Evolutionary conservation across 306 rosid genomes (phyloP), one percentile per base, ranked within the genome.

Genomic region (Glycine soja): DNA sequence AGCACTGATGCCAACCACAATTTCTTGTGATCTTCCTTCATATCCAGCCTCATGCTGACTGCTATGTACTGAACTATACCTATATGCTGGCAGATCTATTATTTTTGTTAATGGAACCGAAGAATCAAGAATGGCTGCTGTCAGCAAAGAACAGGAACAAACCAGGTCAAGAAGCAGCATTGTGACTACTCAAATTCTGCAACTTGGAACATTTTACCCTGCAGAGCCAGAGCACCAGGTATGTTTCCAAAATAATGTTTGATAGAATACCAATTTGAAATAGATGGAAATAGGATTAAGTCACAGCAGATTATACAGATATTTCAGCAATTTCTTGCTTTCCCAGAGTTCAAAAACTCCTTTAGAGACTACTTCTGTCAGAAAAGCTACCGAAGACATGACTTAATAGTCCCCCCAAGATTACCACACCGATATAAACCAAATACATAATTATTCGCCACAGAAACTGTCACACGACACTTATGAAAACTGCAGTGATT

Each of bases 141-240:
- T 70, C 61, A 88, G 97, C 89, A 95, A 93, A 88, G 98, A 93
- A 81, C 90, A 87, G 72, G 98, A 90, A 87, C 99, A 95, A 78
- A 80, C 91, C 46, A 93, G 85, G 86, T 93, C 97, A 38, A 93
- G 86, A 80, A 80, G 82, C 80, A 91, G 93, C 85, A 82, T 90
- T 63, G 99, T 95, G 58, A 90, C 95, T 7, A 95, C 99, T 68
- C 92, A 91, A 83, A 88, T 93, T 90, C 89, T 86, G 13, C 93
- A 90, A 61, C 91, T 88, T 15, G 92, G 89, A 86, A 66, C 85
- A 10, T 93, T 93, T 78, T 90, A 88, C 83, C 90, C 92, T 34
- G 98, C 99, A 3, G 97, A 93, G 84, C 83, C 98, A 58, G 99
- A 91, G 75, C 98, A 95, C 84, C 99, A 95, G 97, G 99, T 95